These are phyloP conservation scores for Picea glauca DNA, from an alignment of 75 land plant species.

Conservation along the genomic window DNA sequence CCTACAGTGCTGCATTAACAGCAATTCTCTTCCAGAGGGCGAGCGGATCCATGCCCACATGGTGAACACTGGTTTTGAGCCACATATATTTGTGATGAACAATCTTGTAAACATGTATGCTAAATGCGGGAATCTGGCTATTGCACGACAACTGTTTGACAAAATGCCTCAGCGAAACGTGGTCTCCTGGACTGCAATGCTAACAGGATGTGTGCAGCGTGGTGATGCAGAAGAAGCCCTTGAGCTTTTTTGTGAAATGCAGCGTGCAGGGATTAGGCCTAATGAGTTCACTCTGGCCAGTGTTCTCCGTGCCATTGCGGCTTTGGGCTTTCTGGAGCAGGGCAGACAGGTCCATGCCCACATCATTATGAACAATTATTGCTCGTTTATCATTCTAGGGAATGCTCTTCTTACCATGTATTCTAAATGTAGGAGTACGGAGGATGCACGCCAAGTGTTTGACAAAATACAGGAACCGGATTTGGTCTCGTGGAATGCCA, in stretches of 20 bases:
- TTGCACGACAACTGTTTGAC: slow-evolving; percentile 11
- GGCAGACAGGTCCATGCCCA: slow-evolving; percentile 21
- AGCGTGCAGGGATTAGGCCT: no score
- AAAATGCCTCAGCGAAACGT: no score
- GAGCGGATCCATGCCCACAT: neutral
- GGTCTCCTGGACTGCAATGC: no score
- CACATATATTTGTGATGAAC: slow-evolving; percentile 11
- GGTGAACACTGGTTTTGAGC: neutral
- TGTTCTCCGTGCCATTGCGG: no score
- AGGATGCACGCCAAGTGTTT: slow-evolving; percentile 41
- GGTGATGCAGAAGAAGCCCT: no score
- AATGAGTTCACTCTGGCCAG: no score
- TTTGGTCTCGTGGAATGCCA: slow-evolving; percentile 51
- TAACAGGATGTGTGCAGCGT: no score
- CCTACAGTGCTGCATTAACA: no score
- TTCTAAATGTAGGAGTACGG: slow-evolving; percentile 19
- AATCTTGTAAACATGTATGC: slow-evolving; percentile 49
- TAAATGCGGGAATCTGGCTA: slow-evolving; percentile 31
- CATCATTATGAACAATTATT: slow-evolving; percentile 6
- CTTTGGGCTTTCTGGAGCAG: slow-evolving; percentile 1
- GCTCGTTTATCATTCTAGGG: neutral
- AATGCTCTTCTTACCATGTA: slow-evolving; percentile 47
- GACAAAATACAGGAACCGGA: slow-evolving; percentile 29
- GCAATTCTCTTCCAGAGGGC: neutral
- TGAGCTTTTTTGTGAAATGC: no score